Conservation (phyloP, 2,329 filamentous ascomycete genomes). For the Fusarium fujikuroi region DNA sequence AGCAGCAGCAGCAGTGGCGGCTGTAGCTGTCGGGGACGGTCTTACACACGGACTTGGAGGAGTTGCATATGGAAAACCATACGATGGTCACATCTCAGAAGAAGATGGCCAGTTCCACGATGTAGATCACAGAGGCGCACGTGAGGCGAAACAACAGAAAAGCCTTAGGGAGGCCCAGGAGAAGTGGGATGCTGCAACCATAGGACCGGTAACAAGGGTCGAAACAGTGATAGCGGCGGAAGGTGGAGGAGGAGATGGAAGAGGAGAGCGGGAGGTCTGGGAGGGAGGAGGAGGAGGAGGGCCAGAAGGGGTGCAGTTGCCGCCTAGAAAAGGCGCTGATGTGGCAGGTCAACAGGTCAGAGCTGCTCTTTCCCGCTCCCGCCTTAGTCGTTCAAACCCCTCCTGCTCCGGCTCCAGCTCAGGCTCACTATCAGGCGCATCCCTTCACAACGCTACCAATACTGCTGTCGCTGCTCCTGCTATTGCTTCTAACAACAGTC, state of each 20-base stretch:
- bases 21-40: conserved; percentile 34
- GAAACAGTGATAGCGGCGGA: conserved; percentile 30
- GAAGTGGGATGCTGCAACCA: conserved; percentile 38
- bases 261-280: conserved; percentile 1
- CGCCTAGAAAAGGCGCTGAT: conserved; percentile 38
- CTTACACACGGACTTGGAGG: conserved; percentile 20
- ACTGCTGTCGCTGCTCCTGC: conserved; percentile 1
- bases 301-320: conserved; percentile 27
- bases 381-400: conserved; percentile 32
- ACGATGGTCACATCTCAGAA: conserved; percentile 4
- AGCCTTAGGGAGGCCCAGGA: conserved; percentile 37
- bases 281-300: conserved; percentile 9
- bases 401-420: conserved; percentile 15
- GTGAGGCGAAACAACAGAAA: conserved; percentile 34
- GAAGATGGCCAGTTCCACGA: conserved; percentile 4
- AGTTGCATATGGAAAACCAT: conserved; percentile 11
- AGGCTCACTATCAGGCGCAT: conserved; percentile 20
- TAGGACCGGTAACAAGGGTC: conserved; percentile 27
- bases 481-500: background rate
- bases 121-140: background rate
- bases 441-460: conserved; percentile 28
- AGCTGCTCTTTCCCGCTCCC: conserved; percentile 37
- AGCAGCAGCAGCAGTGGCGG: conserved; percentile 41
- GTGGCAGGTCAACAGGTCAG: conserved; percentile 35
- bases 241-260: conserved; percentile 23